Percentiles rank a stretch among this genome's conserved stretches.
These are phyloP conservation scores for Solanum chacoense DNA, from an alignment of 305 asterid genomes.

Conservation along the genomic window DNA sequence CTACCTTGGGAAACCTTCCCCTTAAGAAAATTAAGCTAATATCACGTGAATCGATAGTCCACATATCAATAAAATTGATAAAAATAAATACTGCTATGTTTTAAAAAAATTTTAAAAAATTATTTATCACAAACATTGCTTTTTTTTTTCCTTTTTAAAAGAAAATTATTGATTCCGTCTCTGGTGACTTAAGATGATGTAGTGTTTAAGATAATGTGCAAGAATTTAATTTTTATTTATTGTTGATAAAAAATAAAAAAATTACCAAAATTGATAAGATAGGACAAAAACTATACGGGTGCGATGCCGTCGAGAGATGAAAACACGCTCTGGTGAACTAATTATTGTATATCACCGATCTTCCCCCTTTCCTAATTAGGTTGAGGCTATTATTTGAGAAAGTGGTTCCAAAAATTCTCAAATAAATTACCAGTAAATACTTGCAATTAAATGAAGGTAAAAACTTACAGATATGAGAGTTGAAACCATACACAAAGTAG, in stretches of 20 bases:
- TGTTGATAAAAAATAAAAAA: not conserved
- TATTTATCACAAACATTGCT: not conserved
- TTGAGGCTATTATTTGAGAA: too few species aligned
- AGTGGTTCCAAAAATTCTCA: too few species aligned
- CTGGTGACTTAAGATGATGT: too few species aligned
- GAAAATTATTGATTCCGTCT: not conserved
- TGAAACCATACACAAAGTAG: too few species aligned
- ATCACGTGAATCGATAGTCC: not conserved
- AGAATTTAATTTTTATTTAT: not conserved
- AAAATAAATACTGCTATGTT: not conserved
- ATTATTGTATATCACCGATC: too few species aligned
- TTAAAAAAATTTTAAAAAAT: not conserved
- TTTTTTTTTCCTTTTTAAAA: not conserved
- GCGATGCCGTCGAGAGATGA: too few species aligned
- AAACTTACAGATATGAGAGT: too few species aligned
- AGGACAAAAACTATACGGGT: too few species aligned
- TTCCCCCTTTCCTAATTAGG: too few species aligned
- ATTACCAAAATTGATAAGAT: not conserved
- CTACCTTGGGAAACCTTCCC: not conserved
- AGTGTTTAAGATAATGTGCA: not conserved
- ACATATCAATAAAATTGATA: not conserved
- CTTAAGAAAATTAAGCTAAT: not conserved
- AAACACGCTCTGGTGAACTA: too few species aligned
- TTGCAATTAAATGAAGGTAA: too few species aligned
- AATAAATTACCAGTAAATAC: too few species aligned